Percentiles rank a stretch among this genome's conserved stretches.
Evolutionary conservation across 352 stramenopile species (phyloP).

Genomic region (Phytophthora chlamydospora): DNA sequence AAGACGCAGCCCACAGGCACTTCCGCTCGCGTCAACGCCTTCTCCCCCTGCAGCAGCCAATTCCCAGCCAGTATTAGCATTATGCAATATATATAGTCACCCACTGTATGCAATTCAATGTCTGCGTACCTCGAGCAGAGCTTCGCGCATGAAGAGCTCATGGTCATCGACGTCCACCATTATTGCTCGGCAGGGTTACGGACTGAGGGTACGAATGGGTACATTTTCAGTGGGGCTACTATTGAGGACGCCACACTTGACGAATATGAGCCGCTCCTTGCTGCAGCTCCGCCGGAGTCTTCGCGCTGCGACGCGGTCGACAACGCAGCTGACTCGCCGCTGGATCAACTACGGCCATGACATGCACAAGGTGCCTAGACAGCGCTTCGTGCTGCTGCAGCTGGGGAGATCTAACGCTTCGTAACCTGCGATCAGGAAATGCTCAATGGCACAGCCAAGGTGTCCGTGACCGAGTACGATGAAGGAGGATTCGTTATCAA

Average conservation of each 20-base stretch:
- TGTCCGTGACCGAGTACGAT: conserved; percentile 86
- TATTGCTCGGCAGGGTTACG: conserved; percentile 11
- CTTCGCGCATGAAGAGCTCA: conserved; percentile 75
- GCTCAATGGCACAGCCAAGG: conserved; percentile 78
- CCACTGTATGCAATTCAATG: neutral
- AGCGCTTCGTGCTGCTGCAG: neutral
- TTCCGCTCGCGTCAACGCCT: conserved; percentile 78
- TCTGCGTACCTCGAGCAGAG: conserved; percentile 61
- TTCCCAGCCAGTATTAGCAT: neutral
- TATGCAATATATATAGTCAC: neutral
- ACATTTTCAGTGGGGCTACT: conserved; percentile 11
- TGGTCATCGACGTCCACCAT: conserved; percentile 40
- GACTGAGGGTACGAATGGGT: conserved; percentile 9
- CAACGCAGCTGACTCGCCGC: conserved; percentile 35
- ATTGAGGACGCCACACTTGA: conserved; percentile 6
- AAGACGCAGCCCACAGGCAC: conserved; percentile 94
- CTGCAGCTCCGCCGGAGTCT: conserved; percentile 34
- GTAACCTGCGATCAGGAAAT: conserved; percentile 65
- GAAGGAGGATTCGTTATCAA: conserved; percentile 88
- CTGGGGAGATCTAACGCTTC: neutral
- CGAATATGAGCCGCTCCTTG: conserved; percentile 38
- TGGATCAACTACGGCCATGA: conserved; percentile 88
- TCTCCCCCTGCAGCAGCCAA: conserved; percentile 62
- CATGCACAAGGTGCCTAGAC: conserved; percentile 65
- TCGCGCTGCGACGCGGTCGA: conserved; percentile 14